Base-by-base conservation (phyloP, 805 yeast species). In the Wickerhamiella kurtzmanii region DNA sequence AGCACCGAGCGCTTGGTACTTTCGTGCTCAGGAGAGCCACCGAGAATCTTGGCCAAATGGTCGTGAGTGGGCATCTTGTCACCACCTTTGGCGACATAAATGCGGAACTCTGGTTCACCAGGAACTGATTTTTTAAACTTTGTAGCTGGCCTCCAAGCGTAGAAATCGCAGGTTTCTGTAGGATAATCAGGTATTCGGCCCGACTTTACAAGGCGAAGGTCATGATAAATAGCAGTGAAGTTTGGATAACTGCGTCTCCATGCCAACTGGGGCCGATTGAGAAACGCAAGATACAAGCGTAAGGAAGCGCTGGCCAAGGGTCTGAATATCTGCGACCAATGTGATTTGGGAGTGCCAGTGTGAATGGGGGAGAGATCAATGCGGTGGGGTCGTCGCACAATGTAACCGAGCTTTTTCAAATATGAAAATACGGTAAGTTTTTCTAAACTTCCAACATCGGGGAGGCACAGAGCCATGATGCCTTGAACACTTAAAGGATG, bases 81-180 rank as follows among this genome's bases (percentile, higher is more conserved):
- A 55, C 56, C 48, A 1, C 71, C 64, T 39, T 77, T 73, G 15
- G 76, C 69, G 0, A 85, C 75, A 2, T 75, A 69, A 1, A 89
- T 63, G 54, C 80, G 85, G 59, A 75, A 88, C 60, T 88, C 88
- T 1, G 96, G 94, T n/a, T 45, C 52, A 0, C 62, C 62, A 0
- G 94, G 94, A 19, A 59, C 56, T 32, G 76, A 77, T 55, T 86
- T 86, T 49, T 78, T 79, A 65, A 82, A 88, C 2, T 67, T 63
- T 0, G 82, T 55, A 3, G 57, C 49, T 1, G 97, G 96, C 60
- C 83, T 86, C 95, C 96, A 88, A 2, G 84, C 82, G 56, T 81
- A 71, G 55, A 69, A 87, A 0, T 74, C 66, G 2, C 81, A 64
- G 3, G 58, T 47, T 5, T 45, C 46, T 11, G 47, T 45, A 0